Evolutionary conservation across 257 asterid genomes (phyloP).

Genomic region (Avicennia marina): DNA sequence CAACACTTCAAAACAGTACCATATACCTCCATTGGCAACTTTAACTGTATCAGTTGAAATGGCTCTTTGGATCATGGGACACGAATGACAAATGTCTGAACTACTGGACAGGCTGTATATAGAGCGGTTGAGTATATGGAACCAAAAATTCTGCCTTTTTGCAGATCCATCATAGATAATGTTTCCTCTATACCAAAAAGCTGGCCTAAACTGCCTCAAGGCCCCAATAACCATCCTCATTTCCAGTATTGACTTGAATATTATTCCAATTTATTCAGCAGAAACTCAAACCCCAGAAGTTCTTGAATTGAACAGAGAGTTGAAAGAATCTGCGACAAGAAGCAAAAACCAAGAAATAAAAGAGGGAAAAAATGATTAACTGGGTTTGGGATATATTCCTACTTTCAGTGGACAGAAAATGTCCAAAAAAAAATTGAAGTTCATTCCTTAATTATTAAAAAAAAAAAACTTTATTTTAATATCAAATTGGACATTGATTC

Average conservation of each 20-base stretch:
- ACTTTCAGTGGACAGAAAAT: not conserved
- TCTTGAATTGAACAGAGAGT: constrained; percentile 15
- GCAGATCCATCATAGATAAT: constrained; percentile 18
- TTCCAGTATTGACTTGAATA: not conserved
- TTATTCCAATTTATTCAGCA: not conserved
- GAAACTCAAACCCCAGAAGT: constrained; percentile 9
- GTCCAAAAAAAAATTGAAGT: not conserved
- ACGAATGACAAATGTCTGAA: constrained; percentile 32
- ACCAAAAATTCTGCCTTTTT: constrained; percentile 21
- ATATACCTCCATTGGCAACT: constrained; percentile 47
- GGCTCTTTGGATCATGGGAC: constrained; percentile 25
- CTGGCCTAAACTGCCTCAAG: constrained; percentile 35
- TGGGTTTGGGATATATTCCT: not conserved
- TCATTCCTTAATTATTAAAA: constrained; percentile 2
- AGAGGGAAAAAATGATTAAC: not conserved
- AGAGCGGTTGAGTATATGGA: constrained; percentile 8
- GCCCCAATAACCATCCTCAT: constrained; percentile 43
- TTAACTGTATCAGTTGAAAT: constrained; percentile 31
- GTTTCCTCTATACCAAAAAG: constrained; percentile 20
- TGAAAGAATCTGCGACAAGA: constrained; percentile 20
- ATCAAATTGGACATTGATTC: not conserved
- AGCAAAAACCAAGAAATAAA: not conserved
- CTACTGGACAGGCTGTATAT: constrained; percentile 21
- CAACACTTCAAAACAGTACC: constrained; percentile 3
- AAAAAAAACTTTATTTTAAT: constrained; percentile 16